Percentiles rank a stretch among this genome's conserved stretches.
These are phyloP conservation scores for Colletotrichum tamarilloi DNA, from an alignment of 2,329 filamentous ascomycete genomes.

Conservation along the genomic window DNA sequence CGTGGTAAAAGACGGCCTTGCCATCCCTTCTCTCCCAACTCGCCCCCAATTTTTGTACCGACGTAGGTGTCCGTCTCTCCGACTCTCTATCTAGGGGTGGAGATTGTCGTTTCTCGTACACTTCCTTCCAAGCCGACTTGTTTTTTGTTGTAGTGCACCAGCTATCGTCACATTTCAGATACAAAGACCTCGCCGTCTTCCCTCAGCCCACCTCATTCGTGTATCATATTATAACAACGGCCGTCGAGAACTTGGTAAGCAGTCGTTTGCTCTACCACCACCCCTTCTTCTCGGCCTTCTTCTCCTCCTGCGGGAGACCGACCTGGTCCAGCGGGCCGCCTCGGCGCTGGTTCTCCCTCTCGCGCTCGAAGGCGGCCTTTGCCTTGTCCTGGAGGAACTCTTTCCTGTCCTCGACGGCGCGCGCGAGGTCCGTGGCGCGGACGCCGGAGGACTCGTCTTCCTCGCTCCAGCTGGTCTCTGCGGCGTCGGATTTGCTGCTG, in stretches of 20 bases:
- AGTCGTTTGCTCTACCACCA: slow-evolving; percentile 48
- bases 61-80: neutral
- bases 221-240: slow-evolving; percentile 27
- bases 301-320: slow-evolving; percentile 47
- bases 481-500: slow-evolving; percentile 49
- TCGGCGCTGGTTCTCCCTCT: slow-evolving; percentile 61
- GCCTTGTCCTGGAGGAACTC: slow-evolving; percentile 51
- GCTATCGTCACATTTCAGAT: slow-evolving; percentile 19
- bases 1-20: no score
- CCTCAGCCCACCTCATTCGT: neutral
- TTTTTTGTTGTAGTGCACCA: neutral
- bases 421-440: slow-evolving; percentile 43
- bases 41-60: neutral
- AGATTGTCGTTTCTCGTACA: neutral
- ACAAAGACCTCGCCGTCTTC: slow-evolving; percentile 1
- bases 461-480: slow-evolving; percentile 44
- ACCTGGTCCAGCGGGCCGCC: slow-evolving; percentile 64
- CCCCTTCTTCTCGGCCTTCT: slow-evolving; percentile 55
- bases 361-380: slow-evolving; percentile 57
- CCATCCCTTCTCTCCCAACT: no score
- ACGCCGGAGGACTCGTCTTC: slow-evolving; percentile 45
- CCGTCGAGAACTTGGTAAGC: neutral
- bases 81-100: neutral
- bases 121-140: neutral
- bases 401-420: slow-evolving; percentile 46